Evolutionary conservation across 169 alveolate genomes (phyloP).

Genomic region (Plasmodium falciparum): DNA sequence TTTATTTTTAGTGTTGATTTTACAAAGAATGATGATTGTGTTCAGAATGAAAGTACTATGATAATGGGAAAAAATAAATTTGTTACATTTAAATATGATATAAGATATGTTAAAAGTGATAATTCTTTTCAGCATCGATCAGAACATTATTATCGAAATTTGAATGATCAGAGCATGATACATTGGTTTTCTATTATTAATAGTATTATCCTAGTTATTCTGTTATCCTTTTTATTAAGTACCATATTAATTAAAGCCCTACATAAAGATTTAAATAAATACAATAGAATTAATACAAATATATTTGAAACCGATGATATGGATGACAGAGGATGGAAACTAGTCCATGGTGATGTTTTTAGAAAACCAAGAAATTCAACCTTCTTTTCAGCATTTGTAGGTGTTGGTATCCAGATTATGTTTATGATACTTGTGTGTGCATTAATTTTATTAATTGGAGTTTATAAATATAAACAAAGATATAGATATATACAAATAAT

Average conservation of each 20-base stretch:
- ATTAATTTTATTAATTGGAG: slow-evolving; percentile 83
- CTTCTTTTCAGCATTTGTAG: slow-evolving; percentile 87
- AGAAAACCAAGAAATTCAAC: slow-evolving; percentile 89
- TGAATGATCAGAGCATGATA: slow-evolving; percentile 84
- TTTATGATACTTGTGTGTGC: slow-evolving; percentile 84
- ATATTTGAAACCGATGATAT: slow-evolving; percentile 85
- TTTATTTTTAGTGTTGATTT: slow-evolving; percentile 8
- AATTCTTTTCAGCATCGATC: slow-evolving; percentile 88
- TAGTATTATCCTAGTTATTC: slow-evolving; percentile 85
- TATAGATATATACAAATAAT: slow-evolving; percentile 82
- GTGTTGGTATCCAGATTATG: slow-evolving; percentile 90
- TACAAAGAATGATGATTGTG: slow-evolving; percentile 11
- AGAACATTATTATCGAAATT: slow-evolving; percentile 88
- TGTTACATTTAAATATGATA: slow-evolving; percentile 88
- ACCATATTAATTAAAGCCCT: slow-evolving; percentile 89
- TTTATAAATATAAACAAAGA: slow-evolving; percentile 72
- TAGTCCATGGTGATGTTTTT: slow-evolving; percentile 93
- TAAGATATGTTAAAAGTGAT: slow-evolving; percentile 83
- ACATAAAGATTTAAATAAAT: slow-evolving; percentile 88
- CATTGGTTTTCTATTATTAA: slow-evolving; percentile 92
- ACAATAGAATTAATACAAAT: slow-evolving; percentile 84
- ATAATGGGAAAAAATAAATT: slow-evolving; percentile 22
- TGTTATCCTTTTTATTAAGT: slow-evolving; percentile 88
- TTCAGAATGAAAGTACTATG: slow-evolving; percentile 16
- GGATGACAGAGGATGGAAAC: slow-evolving; percentile 93